Conservation (phyloP, 345 rosid genomes). For the Nephelium lappaceum region DNA sequence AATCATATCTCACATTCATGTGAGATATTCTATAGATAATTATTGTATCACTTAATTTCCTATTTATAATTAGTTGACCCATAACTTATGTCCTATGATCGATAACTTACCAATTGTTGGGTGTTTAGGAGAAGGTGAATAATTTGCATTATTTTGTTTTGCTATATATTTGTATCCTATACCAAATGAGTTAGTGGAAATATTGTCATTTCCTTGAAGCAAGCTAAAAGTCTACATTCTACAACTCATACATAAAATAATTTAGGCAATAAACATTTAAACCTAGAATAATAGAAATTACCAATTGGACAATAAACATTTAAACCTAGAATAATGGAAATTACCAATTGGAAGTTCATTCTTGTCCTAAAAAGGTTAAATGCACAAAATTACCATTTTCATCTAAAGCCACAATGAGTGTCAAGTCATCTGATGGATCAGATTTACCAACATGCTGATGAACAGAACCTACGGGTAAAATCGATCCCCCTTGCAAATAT, state of each 20-base stretch:
- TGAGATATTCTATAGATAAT: neutral
- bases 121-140: neutral
- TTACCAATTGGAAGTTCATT: neutral
- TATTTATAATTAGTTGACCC: neutral
- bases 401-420: conserved; percentile 76
- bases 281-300: too few species aligned
- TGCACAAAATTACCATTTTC: conserved; percentile 60
- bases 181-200: neutral
- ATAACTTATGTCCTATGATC: neutral
- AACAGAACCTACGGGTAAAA: conserved; percentile 67
- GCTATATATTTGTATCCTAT: neutral
- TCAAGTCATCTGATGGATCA: conserved; percentile 67
- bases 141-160: neutral
- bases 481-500: conserved; percentile 88
- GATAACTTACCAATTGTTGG: neutral
- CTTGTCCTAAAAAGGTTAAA: neutral
- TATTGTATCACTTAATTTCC: neutral
- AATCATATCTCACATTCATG: neutral
- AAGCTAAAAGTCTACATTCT: neutral
- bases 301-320: too few species aligned
- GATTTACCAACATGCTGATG: conserved; percentile 75
- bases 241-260: neutral
- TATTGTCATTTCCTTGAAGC: neutral
- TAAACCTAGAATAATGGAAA: neutral
- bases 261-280: neutral